Conservation (phyloP, 2,329 filamentous ascomycete species). For the Ophiosphaerella narmari region DNA sequence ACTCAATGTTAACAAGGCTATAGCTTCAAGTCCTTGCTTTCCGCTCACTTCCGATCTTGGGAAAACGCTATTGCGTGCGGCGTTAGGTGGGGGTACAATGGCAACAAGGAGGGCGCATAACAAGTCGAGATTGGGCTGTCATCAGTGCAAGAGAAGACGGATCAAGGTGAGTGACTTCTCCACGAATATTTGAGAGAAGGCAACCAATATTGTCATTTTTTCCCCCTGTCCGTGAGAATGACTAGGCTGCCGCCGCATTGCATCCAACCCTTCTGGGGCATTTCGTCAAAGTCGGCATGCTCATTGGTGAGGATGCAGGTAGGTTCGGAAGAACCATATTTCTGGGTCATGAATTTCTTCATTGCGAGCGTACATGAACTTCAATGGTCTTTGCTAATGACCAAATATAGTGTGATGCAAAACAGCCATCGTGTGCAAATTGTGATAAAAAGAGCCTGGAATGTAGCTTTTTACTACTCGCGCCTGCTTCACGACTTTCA, state of each 20-base stretch:
- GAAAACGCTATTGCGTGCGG: not conserved
- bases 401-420: conserved; percentile 35
- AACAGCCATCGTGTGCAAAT: conserved; percentile 38
- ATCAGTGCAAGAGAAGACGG: conserved; percentile 41
- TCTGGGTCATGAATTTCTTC: too few relatives aligned
- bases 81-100: conserved; percentile 13
- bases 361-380: not conserved
- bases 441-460: conserved; percentile 38
- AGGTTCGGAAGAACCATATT: too few relatives aligned
- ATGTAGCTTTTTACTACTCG: conserved; percentile 41
- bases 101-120: conserved; percentile 40
- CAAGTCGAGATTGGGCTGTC: conserved; percentile 43
- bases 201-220: too few relatives aligned
- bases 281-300: too few relatives aligned
- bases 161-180: conserved; percentile 36
- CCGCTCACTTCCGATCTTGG: conserved; percentile 2
- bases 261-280: too few relatives aligned
- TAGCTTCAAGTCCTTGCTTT: conserved; percentile 2
- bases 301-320: too few relatives aligned
- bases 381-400: conserved; percentile 16
- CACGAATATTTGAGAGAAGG: too few relatives aligned
- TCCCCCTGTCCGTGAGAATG: too few relatives aligned
- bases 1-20: not conserved
- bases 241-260: too few relatives aligned
- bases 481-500: conserved; percentile 37